Evolutionary conservation across 306 rosid genomes (phyloP), one percentile per base, ranked within the genome.

Genomic region (Astragalus membranaceus): DNA sequence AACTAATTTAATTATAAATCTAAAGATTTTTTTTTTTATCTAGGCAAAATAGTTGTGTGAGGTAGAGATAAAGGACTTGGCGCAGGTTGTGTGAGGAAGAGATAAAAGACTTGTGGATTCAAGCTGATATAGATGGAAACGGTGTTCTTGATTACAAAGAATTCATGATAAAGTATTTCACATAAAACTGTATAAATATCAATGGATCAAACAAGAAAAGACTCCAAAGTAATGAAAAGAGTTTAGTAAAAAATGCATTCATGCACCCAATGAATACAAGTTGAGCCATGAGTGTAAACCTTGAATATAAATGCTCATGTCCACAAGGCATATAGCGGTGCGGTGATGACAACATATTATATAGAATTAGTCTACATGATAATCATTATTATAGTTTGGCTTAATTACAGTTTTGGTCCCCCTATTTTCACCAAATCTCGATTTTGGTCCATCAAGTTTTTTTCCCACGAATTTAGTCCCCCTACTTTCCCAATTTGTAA

Each of bases 61-160:
- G 84, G 55, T 1, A 23, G 26, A 23, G 26, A 23, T 23, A 23
- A 2, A 23, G 26, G 26, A 23, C 26, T 23, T 23, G 26, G 1
- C 26, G 26, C 26, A 23, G 92, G 58, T 88, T 90, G 42, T 67
- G 78, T 59, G 79, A 49, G 13, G 85, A 84, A 55, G 94, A 88
- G 81, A 72, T 84, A 46, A 88, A 81, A 77, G 94, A 88, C 9
- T 70, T 90, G 68, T 90, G 94, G 96, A 62, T 69, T 64, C 89
- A 84, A 79, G 94, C 84, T 13, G 94, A 86, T 70, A 72, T 67
- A 64, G 86, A 88, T 17, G 85, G 89, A 74, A 86, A 84, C 20
- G 89, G 86, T 32, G 72, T 88, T 74, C 70, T 90, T 54, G 89
- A 86, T 76, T 86, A 79, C 15, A 62, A 71, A 77, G 87, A 86